These are phyloP conservation scores for Coniella vitis DNA, from an alignment of 2,329 filamentous ascomycete species.

Conservation along the genomic window DNA sequence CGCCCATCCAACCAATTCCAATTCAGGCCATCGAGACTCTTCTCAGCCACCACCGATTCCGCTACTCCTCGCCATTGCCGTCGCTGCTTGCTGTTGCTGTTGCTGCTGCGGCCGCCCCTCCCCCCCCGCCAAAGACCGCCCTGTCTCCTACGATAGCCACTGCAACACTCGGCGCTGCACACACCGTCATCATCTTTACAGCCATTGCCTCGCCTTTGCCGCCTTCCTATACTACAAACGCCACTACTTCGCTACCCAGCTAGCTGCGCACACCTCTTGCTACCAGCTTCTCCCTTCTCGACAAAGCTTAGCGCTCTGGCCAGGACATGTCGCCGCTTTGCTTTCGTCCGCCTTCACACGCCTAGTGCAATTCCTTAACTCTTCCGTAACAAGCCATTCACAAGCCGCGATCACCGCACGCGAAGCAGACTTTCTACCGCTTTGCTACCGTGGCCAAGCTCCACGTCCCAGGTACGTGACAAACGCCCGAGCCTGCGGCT, in stretches of 20 bases:
- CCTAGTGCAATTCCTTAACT: neutral
- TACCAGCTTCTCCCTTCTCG: neutral
- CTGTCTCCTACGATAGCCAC: neutral
- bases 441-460: too few relatives aligned
- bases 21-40: too few relatives aligned
- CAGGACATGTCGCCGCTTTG: conserved; percentile 13
- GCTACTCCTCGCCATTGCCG: neutral
- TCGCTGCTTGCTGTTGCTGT: neutral
- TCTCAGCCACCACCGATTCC: too few relatives aligned
- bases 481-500: neutral
- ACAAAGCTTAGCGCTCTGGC: neutral
- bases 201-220: neutral
- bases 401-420: too few relatives aligned
- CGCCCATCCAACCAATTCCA: neutral
- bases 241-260: neutral
- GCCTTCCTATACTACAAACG: too few relatives aligned
- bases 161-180: neutral
- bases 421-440: too few relatives aligned
- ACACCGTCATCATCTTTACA: neutral
- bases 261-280: neutral
- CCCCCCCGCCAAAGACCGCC: neutral
- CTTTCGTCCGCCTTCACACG: conserved; percentile 3
- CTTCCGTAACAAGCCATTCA: neutral
- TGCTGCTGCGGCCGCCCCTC: neutral
- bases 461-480: too few relatives aligned